Base-by-base conservation (phyloP, 75 land plant genomes). In the Cryptomeria japonica region DNA sequence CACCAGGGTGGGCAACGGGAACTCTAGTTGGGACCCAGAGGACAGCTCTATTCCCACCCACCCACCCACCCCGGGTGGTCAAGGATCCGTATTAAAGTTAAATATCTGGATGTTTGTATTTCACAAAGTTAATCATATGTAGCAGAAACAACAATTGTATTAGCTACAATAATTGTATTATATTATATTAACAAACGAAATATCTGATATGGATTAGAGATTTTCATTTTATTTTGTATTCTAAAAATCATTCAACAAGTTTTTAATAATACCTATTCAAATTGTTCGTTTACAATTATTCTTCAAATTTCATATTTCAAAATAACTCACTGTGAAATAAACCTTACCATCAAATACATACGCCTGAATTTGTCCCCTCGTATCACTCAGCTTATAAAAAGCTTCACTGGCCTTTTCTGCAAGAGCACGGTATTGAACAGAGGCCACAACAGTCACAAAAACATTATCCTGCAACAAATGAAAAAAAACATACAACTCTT, bases 391-490 rank as follows among this genome's bases (percentile, higher is more conserved):
- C 47, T 46, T 46, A 46, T 46, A 46, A 46, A 46, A 46, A 46
- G 6, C 47, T 0, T 46, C 7, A 46, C 93, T 89, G 10, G 97
- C 96, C 2, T 41, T 41, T 41, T 41, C 41, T 41, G 41, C 41
- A 34, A 95, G 76, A 38, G 92, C 94, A 70, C 94, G 88, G 58
- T 94, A 95, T 86, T 95, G 96, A 39, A 93, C 89, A 31, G 96
- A 96, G 13, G 97, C 97, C 82, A 95, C 94, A 72, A 96, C 95
- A 61, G 87, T 95, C 58, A 96, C 97, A 84, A 96, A 96, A n/a
- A 95, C 97, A 90, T 96, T 96, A 80, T 94, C 97, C 97, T 96
- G 91, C 88, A 87, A 83, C 55, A 44, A n/a, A 16, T 22, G 0
- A 28, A 19, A 19, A 58, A 58, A 16, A 58, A n/a, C n/a, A n/a